phyloP scores from a whole-genome alignment of 768 basidiomycete species.

The Rhodotorula paludigena region DNA sequence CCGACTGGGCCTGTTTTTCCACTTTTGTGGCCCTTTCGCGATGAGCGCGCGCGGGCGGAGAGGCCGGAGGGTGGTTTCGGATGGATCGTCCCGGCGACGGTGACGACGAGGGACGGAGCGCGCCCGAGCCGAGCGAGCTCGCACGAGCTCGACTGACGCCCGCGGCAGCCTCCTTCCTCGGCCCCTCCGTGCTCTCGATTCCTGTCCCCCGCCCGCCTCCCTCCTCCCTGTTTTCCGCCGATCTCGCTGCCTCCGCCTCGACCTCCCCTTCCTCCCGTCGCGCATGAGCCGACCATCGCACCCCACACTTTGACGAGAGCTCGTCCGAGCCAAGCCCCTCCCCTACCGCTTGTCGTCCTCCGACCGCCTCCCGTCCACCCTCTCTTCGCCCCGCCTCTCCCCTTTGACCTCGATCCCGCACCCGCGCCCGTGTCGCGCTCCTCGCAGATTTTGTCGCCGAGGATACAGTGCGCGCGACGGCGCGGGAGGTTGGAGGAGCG shows the following conservation, averaged over 20 bases:
- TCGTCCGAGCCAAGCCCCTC: conserved; percentile 22
- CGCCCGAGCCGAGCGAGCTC: too few species aligned
- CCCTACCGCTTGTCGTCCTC: neutral
- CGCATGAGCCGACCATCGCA: too few species aligned
- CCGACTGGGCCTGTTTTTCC: neutral
- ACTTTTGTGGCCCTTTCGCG: conserved; percentile 17
- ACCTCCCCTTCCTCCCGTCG: neutral
- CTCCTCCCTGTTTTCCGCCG: neutral
- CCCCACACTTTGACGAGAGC: conserved; percentile 25
- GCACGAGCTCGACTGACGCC: too few species aligned
- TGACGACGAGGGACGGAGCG: too few species aligned
- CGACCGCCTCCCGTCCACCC: neutral
- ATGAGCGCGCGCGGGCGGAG: too few species aligned
- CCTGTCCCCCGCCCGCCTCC: neutral
- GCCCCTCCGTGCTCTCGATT: neutral
- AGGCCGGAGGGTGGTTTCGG: too few species aligned
- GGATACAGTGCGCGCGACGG: too few species aligned
- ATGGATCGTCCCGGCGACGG: too few species aligned
- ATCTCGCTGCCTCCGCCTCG: neutral
- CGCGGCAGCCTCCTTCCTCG: neutral
- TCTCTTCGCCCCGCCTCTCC: neutral
- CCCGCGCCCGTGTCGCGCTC: neutral
- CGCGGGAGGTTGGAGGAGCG: too few species aligned
- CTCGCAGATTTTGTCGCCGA: neutral
- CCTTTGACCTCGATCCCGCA: neutral